Evolutionary conservation across 306 rosid species (phyloP).

Genomic region (Parietaria judaica): DNA sequence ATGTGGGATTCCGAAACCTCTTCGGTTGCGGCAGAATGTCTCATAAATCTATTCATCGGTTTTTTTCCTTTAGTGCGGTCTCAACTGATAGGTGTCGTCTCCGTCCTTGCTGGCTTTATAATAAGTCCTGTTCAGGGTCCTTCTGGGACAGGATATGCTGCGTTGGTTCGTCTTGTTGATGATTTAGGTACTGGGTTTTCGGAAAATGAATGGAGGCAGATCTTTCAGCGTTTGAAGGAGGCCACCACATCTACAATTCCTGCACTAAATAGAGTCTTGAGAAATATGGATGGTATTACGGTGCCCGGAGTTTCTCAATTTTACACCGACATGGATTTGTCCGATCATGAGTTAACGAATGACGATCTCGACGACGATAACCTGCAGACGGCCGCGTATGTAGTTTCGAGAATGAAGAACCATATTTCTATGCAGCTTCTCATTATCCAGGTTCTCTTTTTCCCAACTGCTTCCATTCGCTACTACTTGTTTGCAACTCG

Average conservation of each 20-base stretch:
- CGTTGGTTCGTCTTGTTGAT: conserved; percentile 62
- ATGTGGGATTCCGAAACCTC: conserved; percentile 89
- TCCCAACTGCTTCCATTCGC: conserved; percentile 15
- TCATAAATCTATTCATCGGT: conserved; percentile 65
- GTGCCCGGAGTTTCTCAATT: conserved; percentile 43
- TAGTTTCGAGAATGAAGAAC: conserved; percentile 71
- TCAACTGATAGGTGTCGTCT: conserved; percentile 72
- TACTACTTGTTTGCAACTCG: background rate
- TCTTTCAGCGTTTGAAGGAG: conserved; percentile 72
- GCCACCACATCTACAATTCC: conserved; percentile 68
- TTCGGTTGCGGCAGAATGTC: conserved; percentile 73
- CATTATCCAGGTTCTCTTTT: conserved; percentile 62
- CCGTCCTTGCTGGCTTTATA: conserved; percentile 61
- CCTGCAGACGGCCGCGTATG: conserved; percentile 73
- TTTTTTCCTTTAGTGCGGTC: conserved; percentile 63
- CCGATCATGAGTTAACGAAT: conserved; percentile 59
- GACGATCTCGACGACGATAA: conserved; percentile 80
- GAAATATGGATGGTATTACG: conserved; percentile 53
- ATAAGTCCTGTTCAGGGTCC: conserved; percentile 86
- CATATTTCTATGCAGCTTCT: conserved; percentile 91
- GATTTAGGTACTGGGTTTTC: conserved; percentile 68
- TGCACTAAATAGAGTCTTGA: conserved; percentile 71
- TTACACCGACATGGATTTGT: conserved; percentile 40
- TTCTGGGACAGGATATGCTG: conserved; percentile 85
- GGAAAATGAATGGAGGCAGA: conserved; percentile 71